Percentiles rank a stretch among this genome's conserved stretches.
phyloP scores from a whole-genome alignment of 164 flowering plant genomes.

The Euptelea pleiosperma region DNA sequence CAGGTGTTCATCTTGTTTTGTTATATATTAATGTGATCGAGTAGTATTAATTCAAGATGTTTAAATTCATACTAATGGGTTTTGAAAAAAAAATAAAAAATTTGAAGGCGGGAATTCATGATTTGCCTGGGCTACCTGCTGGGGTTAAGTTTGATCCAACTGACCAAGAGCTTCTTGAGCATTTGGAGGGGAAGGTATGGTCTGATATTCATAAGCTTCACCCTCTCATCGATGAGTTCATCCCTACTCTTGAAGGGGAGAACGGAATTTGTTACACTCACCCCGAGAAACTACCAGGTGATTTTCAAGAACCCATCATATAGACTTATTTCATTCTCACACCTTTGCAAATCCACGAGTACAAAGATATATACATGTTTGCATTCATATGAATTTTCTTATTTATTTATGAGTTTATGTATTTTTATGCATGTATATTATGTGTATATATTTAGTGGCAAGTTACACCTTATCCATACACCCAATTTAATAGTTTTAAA shows the following conservation, averaged over 20 bases:
- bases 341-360: too few relatives aligned
- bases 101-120: conserved; percentile 54
- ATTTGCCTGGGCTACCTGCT: conserved; percentile 79
- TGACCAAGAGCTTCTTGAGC: conserved; percentile 71
- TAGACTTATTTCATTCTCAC: too few relatives aligned
- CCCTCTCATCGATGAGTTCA: conserved; percentile 79
- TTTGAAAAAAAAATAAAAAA: too few relatives aligned
- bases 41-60: not conserved
- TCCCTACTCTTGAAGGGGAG: conserved; percentile 68
- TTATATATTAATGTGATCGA: not conserved
- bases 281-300: conserved; percentile 86
- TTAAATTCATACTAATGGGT: too few relatives aligned
- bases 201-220: conserved; percentile 49
- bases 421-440: too few relatives aligned
- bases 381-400: not conserved
- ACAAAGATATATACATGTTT: too few relatives aligned
- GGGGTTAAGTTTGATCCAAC: conserved; percentile 90
- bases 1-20: conserved; percentile 27
- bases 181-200: conserved; percentile 65
- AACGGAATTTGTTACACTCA: conserved; percentile 89
- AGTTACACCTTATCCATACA: too few relatives aligned
- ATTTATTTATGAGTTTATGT: too few relatives aligned
- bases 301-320: too few relatives aligned
- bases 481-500: too few relatives aligned
- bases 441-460: too few relatives aligned